phyloP scores from a whole-genome alignment of 2,329 filamentous ascomycete genomes.

The Beauveria varroae region DNA sequence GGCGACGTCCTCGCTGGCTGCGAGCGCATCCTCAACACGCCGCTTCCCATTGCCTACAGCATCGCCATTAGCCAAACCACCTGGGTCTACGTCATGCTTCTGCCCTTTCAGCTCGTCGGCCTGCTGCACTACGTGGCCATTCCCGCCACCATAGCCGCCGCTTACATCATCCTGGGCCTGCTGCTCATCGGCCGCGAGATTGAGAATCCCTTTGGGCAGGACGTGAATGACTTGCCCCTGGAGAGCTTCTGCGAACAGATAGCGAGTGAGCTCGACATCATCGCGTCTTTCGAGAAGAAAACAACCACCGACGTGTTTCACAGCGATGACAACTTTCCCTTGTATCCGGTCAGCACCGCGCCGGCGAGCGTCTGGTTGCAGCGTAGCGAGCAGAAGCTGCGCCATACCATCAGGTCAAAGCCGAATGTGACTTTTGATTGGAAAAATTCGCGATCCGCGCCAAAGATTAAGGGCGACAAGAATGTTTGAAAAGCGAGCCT shows the following conservation, averaged over 20 bases:
- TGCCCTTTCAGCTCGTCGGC: constrained; percentile 71
- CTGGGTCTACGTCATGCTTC: constrained; percentile 71
- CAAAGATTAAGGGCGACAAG: not conserved
- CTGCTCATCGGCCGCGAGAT: constrained; percentile 69
- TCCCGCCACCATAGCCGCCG: constrained; percentile 62
- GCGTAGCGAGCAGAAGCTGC: constrained; percentile 32
- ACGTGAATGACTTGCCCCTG: constrained; percentile 74
- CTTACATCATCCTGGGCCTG: constrained; percentile 78
- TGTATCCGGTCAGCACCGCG: constrained; percentile 46
- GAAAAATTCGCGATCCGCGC: constrained; percentile 13
- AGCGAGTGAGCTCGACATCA: constrained; percentile 64
- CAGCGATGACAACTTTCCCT: constrained; percentile 38
- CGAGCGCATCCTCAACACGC: constrained; percentile 75
- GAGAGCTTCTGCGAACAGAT: constrained; percentile 72
- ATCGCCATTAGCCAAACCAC: constrained; percentile 83
- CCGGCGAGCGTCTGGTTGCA: constrained; percentile 31
- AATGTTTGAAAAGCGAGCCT: constrained; percentile 5
- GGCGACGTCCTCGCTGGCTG: constrained; percentile 67
- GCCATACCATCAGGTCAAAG: constrained; percentile 32
- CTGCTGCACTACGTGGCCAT: constrained; percentile 67
- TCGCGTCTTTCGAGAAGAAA: constrained; percentile 45
- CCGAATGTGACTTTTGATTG: constrained; percentile 29
- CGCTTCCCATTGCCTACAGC: constrained; percentile 73
- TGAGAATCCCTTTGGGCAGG: constrained; percentile 76
- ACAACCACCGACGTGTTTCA: constrained; percentile 25